phyloP scores from a whole-genome alignment of 2,329 filamentous ascomycete genomes.

The Chalaropsis thielavioides region DNA sequence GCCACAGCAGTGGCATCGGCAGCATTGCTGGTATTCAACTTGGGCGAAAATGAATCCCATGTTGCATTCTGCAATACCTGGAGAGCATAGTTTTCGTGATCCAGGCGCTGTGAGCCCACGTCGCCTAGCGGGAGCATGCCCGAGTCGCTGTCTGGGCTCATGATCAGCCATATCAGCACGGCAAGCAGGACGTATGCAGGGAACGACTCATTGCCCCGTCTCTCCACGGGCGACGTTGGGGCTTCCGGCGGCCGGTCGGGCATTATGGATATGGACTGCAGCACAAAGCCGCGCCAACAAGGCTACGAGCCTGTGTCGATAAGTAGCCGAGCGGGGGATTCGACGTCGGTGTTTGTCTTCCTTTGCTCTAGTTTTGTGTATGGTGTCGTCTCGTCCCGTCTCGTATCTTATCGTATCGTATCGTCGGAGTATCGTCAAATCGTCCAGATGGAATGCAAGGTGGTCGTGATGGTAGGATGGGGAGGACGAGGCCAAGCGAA shows the following conservation, averaged over 20 bases:
- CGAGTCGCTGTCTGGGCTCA: slow-evolving; percentile 20
- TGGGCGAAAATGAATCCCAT: slow-evolving; percentile 47
- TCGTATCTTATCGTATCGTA: background rate
- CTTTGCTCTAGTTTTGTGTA: background rate
- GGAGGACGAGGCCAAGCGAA: background rate
- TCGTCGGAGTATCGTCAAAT: background rate
- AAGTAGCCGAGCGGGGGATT: background rate
- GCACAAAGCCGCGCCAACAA: slow-evolving; percentile 7
- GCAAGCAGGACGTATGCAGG: slow-evolving; percentile 11
- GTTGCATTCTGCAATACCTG: slow-evolving; percentile 38
- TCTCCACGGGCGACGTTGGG: background rate
- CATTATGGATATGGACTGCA: background rate
- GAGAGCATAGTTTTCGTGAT: slow-evolving; percentile 38
- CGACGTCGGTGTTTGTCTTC: no score
- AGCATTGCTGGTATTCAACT: slow-evolving; percentile 9
- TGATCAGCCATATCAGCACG: slow-evolving; percentile 15
- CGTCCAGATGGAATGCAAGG: background rate
- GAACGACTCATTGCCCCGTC: slow-evolving; percentile 9
- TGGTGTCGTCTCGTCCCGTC: no score
- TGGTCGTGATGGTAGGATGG: background rate
- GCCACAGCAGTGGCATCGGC: background rate
- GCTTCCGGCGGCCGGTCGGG: slow-evolving; percentile 1
- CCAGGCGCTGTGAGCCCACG: slow-evolving; percentile 27
- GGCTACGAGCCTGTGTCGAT: background rate
- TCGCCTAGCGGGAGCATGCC: slow-evolving; percentile 25